Evolutionary conservation across 257 asterid genomes (phyloP).

Genomic region (Solanum ossicruentum): DNA sequence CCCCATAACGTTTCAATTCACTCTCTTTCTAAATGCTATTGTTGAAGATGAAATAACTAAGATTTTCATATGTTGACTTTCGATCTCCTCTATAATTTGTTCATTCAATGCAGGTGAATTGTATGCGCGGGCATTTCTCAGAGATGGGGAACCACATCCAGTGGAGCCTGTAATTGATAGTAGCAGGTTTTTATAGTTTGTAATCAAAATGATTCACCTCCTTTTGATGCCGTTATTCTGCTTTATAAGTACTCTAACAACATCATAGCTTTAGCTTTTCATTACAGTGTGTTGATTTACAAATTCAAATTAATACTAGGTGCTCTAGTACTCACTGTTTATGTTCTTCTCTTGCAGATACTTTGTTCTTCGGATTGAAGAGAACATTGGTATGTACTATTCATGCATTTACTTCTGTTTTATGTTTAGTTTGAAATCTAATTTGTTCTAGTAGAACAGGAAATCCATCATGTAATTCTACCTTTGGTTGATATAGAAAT

Average conservation of each 20-base stretch:
- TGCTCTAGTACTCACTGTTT: background rate
- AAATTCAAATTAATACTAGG: background rate
- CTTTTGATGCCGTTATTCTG: background rate
- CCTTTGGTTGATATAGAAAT: background rate
- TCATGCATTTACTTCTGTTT: background rate
- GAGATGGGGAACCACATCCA: constrained; percentile 98
- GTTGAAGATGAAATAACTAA: background rate
- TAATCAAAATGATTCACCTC: background rate
- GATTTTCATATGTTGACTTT: background rate
- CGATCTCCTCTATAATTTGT: background rate
- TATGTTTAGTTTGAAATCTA: background rate
- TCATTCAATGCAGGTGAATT: constrained; percentile 54
- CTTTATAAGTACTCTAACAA: background rate
- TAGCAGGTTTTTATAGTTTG: constrained; percentile 60
- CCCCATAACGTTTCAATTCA: background rate
- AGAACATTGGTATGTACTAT: constrained; percentile 56
- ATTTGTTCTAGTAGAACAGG: background rate
- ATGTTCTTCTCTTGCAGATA: constrained; percentile 47
- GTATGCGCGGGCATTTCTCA: constrained; percentile 92
- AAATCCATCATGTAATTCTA: background rate
- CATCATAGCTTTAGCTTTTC: background rate
- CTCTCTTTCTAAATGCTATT: background rate
- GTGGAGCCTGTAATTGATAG: constrained; percentile 98
- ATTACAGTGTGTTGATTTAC: background rate
- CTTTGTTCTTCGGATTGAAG: constrained; percentile 92